Base-by-base conservation (phyloP, 495 filamentous ascomycete species). In the Aspergillus ellipticus region DNA sequence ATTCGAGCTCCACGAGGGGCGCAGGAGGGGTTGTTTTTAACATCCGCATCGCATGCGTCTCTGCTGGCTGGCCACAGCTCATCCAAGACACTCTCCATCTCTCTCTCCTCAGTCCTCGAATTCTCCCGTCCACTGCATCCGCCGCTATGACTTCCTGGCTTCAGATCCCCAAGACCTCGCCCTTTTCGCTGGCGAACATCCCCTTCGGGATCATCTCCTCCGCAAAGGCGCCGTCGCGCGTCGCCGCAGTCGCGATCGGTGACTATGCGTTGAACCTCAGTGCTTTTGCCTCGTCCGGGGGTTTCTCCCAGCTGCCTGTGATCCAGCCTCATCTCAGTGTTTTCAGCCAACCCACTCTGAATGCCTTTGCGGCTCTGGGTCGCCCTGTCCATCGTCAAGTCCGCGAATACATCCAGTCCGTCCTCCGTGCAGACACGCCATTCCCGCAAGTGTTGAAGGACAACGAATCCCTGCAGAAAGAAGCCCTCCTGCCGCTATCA, bases 131-230 rank as follows among this genome's bases (percentile, higher is more conserved):
- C 37, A 39, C 20, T 29, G 19, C 48, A 15, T 41, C 4, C n/a
- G 20, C 29, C 58, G 73, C 37, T 49, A 87, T 86, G 84, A 67
- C 80, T 56, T 74, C 83, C 19, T 90, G 88, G 88, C 73, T 91
- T 35, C 66, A 77, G 33, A 85, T 92, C 51, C 81, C 85, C 41
- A 64, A 75, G 43, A 75, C 76, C 59, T 86, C 83, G 45, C 82
- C 84, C 54, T 97, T 97, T 74, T 94, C 92, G 13, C 75, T 97
- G 45, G 79, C 85, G 60, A 96, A 97, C 70, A 87, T 97, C 57
- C 93, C 93, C 15, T 96, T 97, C 69, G 93, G 93, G 58, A 91
- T 96, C 69, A 88, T 96, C 66, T 81, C 75, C 50, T 85, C 85
- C 0, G 57, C 77, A 2, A 63, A 71, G 15, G 71, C 81, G 57